phyloP scores from a whole-genome alignment of 139 green algal genomes.

The Chlamydomonas eustigma region DNA sequence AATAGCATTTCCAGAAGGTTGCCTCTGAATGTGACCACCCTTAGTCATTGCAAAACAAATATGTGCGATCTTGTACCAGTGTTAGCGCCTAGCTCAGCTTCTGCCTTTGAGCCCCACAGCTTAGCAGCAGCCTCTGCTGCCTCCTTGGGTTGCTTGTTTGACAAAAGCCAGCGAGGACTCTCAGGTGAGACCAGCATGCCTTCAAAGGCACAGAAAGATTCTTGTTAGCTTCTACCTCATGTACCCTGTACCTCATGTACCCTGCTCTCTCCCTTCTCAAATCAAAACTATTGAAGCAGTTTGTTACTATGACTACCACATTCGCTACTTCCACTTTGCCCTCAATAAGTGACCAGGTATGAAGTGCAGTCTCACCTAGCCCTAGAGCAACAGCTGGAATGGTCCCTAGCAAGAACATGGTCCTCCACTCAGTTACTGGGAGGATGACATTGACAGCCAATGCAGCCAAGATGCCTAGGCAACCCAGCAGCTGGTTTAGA shows the following conservation, averaged over 20 bases:
- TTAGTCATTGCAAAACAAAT: constrained; percentile 8
- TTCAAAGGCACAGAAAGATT: too few species aligned
- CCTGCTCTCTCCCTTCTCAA: too few species aligned
- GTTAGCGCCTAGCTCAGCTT: constrained; percentile 31
- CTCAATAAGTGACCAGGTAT: too few species aligned
- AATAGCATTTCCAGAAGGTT: too few species aligned
- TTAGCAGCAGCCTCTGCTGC: constrained; percentile 50
- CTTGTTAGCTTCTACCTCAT: too few species aligned
- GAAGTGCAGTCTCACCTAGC: constrained; percentile 68
- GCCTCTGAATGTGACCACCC: too few species aligned
- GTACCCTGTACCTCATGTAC: too few species aligned
- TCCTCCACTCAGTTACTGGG: constrained; percentile 65
- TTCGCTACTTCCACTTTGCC: too few species aligned
- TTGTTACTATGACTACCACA: too few species aligned
- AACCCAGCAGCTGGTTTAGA: constrained; percentile 97
- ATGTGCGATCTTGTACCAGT: background rate
- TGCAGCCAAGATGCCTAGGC: constrained; percentile 89
- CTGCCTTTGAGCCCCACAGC: constrained; percentile 60
- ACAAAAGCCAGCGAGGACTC: constrained; percentile 75
- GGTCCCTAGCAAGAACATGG: constrained; percentile 77
- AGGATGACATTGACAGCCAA: constrained; percentile 84
- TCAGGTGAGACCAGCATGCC: constrained; percentile 79
- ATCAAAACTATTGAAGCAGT: too few species aligned
- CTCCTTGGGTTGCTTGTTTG: constrained; percentile 38
- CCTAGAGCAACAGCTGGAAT: constrained; percentile 69